These are phyloP conservation scores for Floccularia luteovirens DNA, from an alignment of 768 basidiomycete genomes.

Conservation along the genomic window DNA sequence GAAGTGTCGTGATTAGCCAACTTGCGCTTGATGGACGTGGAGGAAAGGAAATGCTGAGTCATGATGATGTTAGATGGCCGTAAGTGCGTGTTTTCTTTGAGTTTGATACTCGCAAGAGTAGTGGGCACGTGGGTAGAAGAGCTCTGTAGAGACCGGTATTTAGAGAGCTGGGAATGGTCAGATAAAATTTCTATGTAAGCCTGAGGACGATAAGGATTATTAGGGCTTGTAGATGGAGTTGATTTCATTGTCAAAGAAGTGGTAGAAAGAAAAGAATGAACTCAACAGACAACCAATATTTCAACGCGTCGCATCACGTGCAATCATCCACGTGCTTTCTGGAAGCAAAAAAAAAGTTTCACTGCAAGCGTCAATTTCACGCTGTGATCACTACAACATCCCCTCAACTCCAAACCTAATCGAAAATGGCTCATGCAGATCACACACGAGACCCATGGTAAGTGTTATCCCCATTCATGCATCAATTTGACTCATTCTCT, in stretches of 20 bases:
- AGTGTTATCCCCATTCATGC: constrained; percentile 8
- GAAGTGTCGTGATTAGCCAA: constrained; percentile 25
- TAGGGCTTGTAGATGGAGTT: constrained; percentile 13
- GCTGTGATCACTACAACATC: constrained; percentile 5
- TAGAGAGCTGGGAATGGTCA: constrained; percentile 29
- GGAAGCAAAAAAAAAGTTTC: constrained; percentile 24
- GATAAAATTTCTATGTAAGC: constrained; percentile 57
- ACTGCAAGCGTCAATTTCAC: constrained; percentile 9
- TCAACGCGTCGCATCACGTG: constrained; percentile 28
- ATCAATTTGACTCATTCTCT: not conserved
- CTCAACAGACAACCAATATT: constrained; percentile 7
- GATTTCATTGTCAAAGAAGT: constrained; percentile 19
- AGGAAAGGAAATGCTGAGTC: constrained; percentile 12
- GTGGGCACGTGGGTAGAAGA: constrained; percentile 14
- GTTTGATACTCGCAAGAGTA: constrained; percentile 14
- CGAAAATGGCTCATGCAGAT: constrained; percentile 78
- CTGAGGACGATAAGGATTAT: constrained; percentile 26
- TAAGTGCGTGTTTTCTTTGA: constrained; percentile 41
- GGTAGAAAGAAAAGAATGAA: constrained; percentile 5
- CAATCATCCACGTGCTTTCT: constrained; percentile 20
- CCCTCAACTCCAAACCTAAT: constrained; percentile 5
- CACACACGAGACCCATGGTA: constrained; percentile 93
- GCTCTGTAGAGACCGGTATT: constrained; percentile 11
- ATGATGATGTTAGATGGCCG: constrained; percentile 15
- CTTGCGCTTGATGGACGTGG: constrained; percentile 42